These are phyloP conservation scores for Backusella sp. DNA, from an alignment of 192 early-diverging fungal species.

Conservation along the genomic window DNA sequence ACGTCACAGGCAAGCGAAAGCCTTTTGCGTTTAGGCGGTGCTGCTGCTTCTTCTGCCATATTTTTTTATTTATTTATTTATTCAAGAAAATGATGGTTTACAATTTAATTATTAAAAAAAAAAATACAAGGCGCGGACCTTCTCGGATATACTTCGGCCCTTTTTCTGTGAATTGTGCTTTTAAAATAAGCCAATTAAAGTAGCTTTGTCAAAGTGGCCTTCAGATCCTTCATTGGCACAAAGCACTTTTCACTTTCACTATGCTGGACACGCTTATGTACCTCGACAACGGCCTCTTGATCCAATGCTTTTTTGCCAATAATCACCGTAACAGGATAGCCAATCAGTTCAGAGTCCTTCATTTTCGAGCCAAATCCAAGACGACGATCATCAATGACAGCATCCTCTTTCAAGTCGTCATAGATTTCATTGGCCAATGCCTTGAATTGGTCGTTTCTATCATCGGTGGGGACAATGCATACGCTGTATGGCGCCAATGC, in stretches of 20 bases:
- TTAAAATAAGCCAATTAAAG: neutral
- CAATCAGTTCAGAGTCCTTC: constrained; percentile 79
- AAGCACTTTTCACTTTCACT: constrained; percentile 12
- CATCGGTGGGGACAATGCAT: constrained; percentile 61
- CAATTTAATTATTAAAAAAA: too few species aligned
- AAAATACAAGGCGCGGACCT: neutral
- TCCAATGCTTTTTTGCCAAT: constrained; percentile 63
- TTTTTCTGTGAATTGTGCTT: neutral
- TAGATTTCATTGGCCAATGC: constrained; percentile 38
- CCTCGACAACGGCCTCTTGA: constrained; percentile 41
- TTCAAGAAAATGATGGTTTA: too few species aligned
- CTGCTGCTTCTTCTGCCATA: neutral
- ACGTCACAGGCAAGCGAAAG: constrained; percentile 69
- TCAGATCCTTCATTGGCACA: constrained; percentile 12
- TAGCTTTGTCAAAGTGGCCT: neutral
- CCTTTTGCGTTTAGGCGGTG: constrained; percentile 54
- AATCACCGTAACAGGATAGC: constrained; percentile 76
- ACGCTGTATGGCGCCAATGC: constrained; percentile 76
- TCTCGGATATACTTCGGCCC: neutral
- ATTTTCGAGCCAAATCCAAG: constrained; percentile 76
- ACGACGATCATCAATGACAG: constrained; percentile 72
- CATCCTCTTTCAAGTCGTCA: constrained; percentile 43
- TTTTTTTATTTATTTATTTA: neutral
- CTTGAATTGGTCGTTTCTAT: constrained; percentile 30
- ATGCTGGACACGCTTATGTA: constrained; percentile 41